A percentile compares a stretch with the other conserved stretches of the same genome.
phyloP scores from a whole-genome alignment of 441 rosid genomes.

The Brassica hybrid region DNA sequence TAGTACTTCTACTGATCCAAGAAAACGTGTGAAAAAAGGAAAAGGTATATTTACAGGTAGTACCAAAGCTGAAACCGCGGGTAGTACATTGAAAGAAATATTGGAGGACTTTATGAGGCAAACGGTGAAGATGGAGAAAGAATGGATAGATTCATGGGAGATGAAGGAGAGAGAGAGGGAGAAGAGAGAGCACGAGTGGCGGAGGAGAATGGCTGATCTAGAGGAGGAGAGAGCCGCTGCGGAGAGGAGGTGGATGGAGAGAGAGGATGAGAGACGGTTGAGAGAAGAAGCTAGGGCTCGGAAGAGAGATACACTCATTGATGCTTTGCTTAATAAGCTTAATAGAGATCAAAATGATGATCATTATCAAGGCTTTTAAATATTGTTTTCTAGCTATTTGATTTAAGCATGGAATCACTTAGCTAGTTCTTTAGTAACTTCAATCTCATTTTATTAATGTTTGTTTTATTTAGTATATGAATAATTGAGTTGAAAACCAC shows the following conservation, averaged over 20 bases:
- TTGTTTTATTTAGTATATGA: constrained; percentile 10
- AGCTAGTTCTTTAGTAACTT: constrained; percentile 13
- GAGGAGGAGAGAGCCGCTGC: constrained; percentile 86
- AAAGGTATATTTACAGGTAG: constrained; percentile 31
- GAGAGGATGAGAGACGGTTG: constrained; percentile 83
- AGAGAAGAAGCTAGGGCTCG: constrained; percentile 96
- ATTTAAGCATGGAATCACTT: constrained; percentile 10
- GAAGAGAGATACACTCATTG: constrained; percentile 87
- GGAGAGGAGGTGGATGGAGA: constrained; percentile 87
- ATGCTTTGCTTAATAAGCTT: constrained; percentile 76
- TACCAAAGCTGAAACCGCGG: constrained; percentile 10
- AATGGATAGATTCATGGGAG: constrained; percentile 86
- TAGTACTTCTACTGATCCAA: constrained; percentile 27
- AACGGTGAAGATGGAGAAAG: constrained; percentile 72
- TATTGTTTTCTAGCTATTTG: constrained; percentile 3
- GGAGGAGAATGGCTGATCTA: constrained; percentile 73
- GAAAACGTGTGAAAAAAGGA: constrained; percentile 61
- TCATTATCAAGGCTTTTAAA: constrained; percentile 27
- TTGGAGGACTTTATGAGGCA: constrained; percentile 84
- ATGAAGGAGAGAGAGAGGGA: constrained; percentile 78
- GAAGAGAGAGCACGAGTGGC: constrained; percentile 85
- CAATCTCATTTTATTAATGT: constrained; percentile 5
- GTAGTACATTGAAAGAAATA: constrained; percentile 54
- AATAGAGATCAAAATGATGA: constrained; percentile 54
- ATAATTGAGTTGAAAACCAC: background rate